Conservation (phyloP, 2,329 filamentous ascomycete genomes). For the Aspergillus sp. region DNA sequence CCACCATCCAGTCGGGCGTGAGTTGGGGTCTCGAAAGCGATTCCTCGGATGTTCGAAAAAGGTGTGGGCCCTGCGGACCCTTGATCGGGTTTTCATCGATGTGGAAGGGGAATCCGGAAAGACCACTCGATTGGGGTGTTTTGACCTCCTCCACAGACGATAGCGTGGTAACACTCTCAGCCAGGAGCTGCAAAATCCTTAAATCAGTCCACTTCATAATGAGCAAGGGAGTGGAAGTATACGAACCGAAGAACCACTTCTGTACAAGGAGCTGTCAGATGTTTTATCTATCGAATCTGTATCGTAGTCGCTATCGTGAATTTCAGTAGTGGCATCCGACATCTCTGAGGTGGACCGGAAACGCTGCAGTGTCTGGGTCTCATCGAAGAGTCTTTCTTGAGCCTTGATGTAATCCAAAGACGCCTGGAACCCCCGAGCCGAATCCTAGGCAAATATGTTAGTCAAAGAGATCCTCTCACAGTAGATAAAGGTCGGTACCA, state of each 20-base stretch:
- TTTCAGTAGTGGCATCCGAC: slow-evolving; percentile 30
- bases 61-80: slow-evolving; percentile 83
- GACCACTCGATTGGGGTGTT: slow-evolving; percentile 69
- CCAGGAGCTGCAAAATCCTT: slow-evolving; percentile 56
- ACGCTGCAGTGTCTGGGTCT: slow-evolving; percentile 7
- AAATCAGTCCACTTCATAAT: neutral
- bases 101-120: slow-evolving; percentile 69
- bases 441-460: neutral
- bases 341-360: slow-evolving; percentile 13
- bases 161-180: slow-evolving; percentile 79
- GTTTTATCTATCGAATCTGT: slow-evolving; percentile 26
- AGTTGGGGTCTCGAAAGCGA: slow-evolving; percentile 15
- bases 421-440: neutral
- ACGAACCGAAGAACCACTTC: slow-evolving; percentile 20
- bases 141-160: slow-evolving; percentile 82
- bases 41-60: slow-evolving; percentile 67
- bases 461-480: neutral
- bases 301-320: slow-evolving; percentile 37
- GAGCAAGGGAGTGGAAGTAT: neutral
- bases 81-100: slow-evolving; percentile 63
- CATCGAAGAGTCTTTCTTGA: slow-evolving; percentile 5
- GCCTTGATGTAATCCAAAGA: slow-evolving; percentile 14
- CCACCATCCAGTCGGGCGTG: slow-evolving; percentile 20
- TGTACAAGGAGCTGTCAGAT: slow-evolving; percentile 20
- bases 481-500: neutral